Conservation (phyloP, 371 early-diverging fungal species). For the Mucor ambiguus region DNA sequence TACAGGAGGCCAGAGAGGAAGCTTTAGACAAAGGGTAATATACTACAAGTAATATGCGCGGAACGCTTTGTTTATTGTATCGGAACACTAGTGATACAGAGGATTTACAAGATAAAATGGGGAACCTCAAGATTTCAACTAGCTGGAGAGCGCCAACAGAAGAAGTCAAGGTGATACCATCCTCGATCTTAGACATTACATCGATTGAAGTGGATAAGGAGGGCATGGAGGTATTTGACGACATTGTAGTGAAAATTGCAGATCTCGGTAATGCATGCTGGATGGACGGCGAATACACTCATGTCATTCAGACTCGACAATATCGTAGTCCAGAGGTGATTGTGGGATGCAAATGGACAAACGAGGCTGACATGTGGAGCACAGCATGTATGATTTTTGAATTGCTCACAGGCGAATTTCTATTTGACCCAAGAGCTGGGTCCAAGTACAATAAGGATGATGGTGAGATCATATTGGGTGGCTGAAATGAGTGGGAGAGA, state of each 20-base stretch:
- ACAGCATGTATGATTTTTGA: conserved; percentile 89
- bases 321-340: conserved; percentile 99
- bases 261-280: conserved; percentile 98
- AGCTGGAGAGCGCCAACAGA: conserved; percentile 5
- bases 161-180: conserved; percentile 29
- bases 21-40: conserved; percentile 7
- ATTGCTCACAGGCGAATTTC: conserved; percentile 91
- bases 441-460: conserved; percentile 86
- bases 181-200: conserved; percentile 37
- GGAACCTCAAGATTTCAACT: conserved; percentile 12
- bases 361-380: conserved; percentile 95
- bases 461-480: conserved; percentile 46
- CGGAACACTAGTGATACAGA: neutral
- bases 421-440: conserved; percentile 94
- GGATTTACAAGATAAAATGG: conserved; percentile 13
- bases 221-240: conserved; percentile 23
- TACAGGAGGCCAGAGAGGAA: conserved; percentile 16
- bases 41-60: neutral
- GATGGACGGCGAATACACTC: conserved; percentile 91
- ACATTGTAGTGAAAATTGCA: conserved; percentile 89
- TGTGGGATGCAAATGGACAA: conserved; percentile 89
- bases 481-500: neutral
- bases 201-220: conserved; percentile 6
- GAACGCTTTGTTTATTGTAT: neutral
- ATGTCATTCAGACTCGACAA: conserved; percentile 97